Evolutionary conservation across 2,329 filamentous ascomycete genomes (phyloP), one percentile per base, ranked within the genome.

Genomic region (Ophiocordyceps camponoti-leonardi): DNA sequence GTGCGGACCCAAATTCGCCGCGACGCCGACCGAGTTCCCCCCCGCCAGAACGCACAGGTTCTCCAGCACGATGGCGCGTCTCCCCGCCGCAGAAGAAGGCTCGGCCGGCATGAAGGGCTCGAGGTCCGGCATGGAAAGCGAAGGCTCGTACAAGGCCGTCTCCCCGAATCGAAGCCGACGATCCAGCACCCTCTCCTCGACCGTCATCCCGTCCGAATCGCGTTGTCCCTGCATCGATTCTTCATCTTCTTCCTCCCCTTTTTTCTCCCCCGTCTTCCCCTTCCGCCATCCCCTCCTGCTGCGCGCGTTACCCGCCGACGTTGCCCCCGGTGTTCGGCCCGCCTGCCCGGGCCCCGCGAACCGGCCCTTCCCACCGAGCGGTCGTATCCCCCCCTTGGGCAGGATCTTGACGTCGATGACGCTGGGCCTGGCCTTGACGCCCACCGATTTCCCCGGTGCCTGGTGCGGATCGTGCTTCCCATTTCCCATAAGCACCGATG

Each of bases 361-460:
- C 54, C 54, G n/a, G 56, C 57, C 41, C n/a, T n/a, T n/a, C n/a
- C n/a, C n/a, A n/a, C n/a, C n/a, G n/a, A 54, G 51, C 19, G 56
- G 53, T 19, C 57, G 51, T 18, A 54, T 43, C 19, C 61, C 5
- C 5, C 23, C 58, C 33, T 56, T 49, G 7, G 61, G 64, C 13
- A 68, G 53, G 46, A 54, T 66, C 46, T 55, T 59, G 46, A 68
- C 52, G 46, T 66, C 63, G 42, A 70, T 56, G 16, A 68, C 54
- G 47, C 59, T 64, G 6, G 12, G 5, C 33, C 14, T n/a, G 12
- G 33, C 10, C 2, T 7, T 5, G n/a, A 16, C 16, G 6, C 13
- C n/a, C 8, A 4, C 33, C 18, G 33, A 5, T 37, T 14, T 14
- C 13, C 11, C n/a, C 16, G 33, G 6, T n/a, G n/a, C n/a, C n/a